Base-by-base conservation (phyloP, 495 filamentous ascomycete species). In the Aspergillus coremiiformis region DNA sequence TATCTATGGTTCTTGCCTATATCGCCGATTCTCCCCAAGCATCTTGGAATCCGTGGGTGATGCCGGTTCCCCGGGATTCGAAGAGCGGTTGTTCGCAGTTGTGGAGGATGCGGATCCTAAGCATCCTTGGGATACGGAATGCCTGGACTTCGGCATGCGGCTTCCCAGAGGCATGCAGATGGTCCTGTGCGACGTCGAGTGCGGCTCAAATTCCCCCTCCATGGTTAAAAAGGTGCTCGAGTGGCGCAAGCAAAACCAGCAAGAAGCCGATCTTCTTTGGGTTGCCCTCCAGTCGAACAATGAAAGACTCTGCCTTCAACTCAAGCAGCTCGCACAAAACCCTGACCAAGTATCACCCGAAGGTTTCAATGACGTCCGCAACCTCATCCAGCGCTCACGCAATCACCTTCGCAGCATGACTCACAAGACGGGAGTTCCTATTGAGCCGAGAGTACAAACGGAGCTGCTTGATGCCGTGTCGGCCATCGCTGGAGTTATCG, bases 151-250 rank as follows among this genome's bases (percentile, higher is more conserved):
- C 20, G 77, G 74, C 22, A 80, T 85, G 56, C 71, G 69, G 59
- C 75, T 91, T 7, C 87, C 87, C 0, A 75, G 73, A 0, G 82
- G 82, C 0, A 71, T 89, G 53, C 75, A 82, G 43, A 70, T 98
- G 54, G 82, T 95, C 7, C 89, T 98, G 82, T 95, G 90, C 53
- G 93, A 98, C 63, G 93, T 98, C 14, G 86, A 94, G 65, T 95
- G 93, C 60, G 93, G 93, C 39, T 88, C 83, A n/a, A 76, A 92
- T 64, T 95, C 92, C 11, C 90, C 92, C 0, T 83, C 89, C 5
- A 95, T 98, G 92, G 93, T 95, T 21, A 94, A 88, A 74, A 80
- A 86, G 63, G 86, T 98, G 14, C 74, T 96, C 4, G 77, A 77
- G 39, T 98, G 93, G 93, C 77, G 85, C 53, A 83, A 83, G 35